Percentiles rank a stretch among this genome's conserved stretches.
Conservation (phyloP, 306 rosid genomes). For the Canavalia ensiformis region DNA sequence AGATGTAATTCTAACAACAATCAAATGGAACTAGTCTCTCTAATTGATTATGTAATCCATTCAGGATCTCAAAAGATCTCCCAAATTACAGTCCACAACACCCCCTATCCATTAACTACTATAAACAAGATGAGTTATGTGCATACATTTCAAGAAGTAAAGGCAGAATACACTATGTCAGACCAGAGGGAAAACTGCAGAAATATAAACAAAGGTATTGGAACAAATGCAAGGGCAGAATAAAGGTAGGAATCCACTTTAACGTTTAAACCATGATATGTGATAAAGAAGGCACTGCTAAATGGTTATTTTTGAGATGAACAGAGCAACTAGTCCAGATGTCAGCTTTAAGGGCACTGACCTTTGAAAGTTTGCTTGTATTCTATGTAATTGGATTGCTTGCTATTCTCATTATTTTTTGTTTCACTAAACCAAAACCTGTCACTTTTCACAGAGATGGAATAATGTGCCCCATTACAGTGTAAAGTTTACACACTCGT, state of each 20-base stretch:
- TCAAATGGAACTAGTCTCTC: too few relatives aligned
- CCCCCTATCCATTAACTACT: too few relatives aligned
- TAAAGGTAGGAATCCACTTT: constrained; percentile 48
- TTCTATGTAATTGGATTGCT: constrained; percentile 1
- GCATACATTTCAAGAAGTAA: too few relatives aligned
- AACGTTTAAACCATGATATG: constrained; percentile 24
- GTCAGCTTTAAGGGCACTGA: constrained; percentile 61
- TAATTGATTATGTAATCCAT: too few relatives aligned
- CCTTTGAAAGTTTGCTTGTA: constrained; percentile 44
- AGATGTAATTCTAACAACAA: too few relatives aligned
- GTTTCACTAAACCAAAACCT: constrained; percentile 3
- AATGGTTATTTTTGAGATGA: constrained; percentile 59
- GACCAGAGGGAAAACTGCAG: constrained; percentile 50
- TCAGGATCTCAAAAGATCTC: too few relatives aligned
- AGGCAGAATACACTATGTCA: constrained; percentile 54
- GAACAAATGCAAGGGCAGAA: constrained; percentile 48
- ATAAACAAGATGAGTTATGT: too few relatives aligned
- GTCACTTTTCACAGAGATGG: constrained; percentile 32
- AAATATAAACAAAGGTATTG: constrained; percentile 45
- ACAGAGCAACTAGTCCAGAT: constrained; percentile 50
- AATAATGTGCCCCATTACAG: neutral
- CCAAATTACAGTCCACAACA: too few relatives aligned
- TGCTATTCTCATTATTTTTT: constrained; percentile 30
- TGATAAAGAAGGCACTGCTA: constrained; percentile 55
- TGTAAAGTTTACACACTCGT: constrained; percentile 3